Conservation (phyloP, 345 rosid species). For the Eucalyptus decipiens region DNA sequence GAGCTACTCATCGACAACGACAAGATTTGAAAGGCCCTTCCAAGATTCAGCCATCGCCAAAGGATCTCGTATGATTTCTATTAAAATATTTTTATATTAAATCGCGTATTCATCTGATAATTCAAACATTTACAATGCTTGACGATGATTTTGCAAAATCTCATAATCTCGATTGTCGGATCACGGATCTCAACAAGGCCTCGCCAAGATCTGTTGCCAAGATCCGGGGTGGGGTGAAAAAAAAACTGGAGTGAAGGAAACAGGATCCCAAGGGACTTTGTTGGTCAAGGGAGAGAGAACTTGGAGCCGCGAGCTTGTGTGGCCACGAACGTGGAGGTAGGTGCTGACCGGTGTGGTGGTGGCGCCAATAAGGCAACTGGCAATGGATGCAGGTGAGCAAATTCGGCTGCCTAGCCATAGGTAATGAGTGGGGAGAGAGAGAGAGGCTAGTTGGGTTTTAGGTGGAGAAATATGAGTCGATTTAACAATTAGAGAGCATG, state of each 20-base stretch:
- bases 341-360: not conserved
- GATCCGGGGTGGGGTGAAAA: not conserved
- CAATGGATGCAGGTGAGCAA: not conserved
- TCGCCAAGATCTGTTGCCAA: not conserved
- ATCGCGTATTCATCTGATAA: accelerated
- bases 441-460: not conserved
- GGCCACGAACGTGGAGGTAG: not conserved
- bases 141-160: not conserved
- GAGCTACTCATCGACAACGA: not conserved
- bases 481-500: not conserved
- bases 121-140: not conserved
- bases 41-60: not conserved
- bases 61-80: not conserved
- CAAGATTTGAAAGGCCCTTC: not conserved
- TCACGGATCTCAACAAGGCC: not conserved
- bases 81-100: not conserved
- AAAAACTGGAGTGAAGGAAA: not conserved
- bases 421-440: not conserved
- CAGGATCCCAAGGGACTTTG: not conserved
- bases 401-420: not conserved
- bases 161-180: not conserved
- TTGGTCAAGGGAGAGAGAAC: not conserved
- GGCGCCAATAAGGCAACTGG: not conserved
- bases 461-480: not conserved
- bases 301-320: not conserved